A percentile compares a stretch with the other conserved stretches of the same genome.
Conservation (phyloP, 768 basidiomycete genomes). For the Termitomyces sp. region DNA sequence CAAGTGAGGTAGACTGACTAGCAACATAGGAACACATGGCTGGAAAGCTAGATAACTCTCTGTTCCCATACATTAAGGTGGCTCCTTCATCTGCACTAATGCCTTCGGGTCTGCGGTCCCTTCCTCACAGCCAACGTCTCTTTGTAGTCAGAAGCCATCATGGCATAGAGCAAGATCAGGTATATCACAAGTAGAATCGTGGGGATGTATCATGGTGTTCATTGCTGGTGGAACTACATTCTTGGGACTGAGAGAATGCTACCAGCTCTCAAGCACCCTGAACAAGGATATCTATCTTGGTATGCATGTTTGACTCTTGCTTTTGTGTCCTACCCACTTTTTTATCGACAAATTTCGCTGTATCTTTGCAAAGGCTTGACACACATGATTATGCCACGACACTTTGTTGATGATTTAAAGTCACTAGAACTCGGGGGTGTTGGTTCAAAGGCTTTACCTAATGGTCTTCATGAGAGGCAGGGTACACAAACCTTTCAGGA, state of each 20-base stretch:
- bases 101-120: conserved; percentile 41
- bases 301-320: conserved; percentile 27
- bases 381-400: conserved; percentile 76
- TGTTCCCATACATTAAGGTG: conserved; percentile 92
- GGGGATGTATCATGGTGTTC: conserved; percentile 84
- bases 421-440: conserved; percentile 85
- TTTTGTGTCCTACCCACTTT: not conserved
- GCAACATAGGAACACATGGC: conserved; percentile 70
- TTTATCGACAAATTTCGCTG: not conserved
- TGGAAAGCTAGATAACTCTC: conserved; percentile 68
- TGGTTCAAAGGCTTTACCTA: conserved; percentile 70
- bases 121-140: conserved; percentile 62
- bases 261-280: conserved; percentile 67
- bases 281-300: conserved; percentile 93
- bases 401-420: conserved; percentile 85
- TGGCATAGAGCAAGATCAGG: conserved; percentile 78
- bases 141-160: conserved; percentile 85
- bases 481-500: conserved; percentile 60
- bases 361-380: conserved; percentile 80
- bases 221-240: conserved; percentile 95
- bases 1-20: not conserved
- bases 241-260: conserved; percentile 89
- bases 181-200: conserved; percentile 44
- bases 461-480: conserved; percentile 55
- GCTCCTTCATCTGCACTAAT: conserved; percentile 52